Evolutionary conservation across 2,329 filamentous ascomycete genomes (phyloP).

Genomic region (Aspergillus tamarii): DNA sequence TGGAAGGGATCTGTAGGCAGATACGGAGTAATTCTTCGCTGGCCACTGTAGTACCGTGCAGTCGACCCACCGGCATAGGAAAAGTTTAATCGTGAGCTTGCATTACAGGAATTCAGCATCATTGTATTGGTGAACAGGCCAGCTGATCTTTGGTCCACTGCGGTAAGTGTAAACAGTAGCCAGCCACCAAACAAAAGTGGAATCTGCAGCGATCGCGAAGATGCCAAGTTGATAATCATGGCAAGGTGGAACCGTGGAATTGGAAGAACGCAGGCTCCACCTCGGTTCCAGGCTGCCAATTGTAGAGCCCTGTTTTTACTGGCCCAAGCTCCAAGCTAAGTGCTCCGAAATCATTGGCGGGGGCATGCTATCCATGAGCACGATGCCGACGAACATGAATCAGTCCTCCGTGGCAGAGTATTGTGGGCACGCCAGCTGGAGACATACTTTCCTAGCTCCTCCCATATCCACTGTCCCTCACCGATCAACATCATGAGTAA

Average conservation of each 20-base stretch:
- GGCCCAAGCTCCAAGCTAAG: conserved; percentile 13
- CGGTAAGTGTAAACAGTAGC: conserved; percentile 9
- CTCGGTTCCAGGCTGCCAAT: conserved; percentile 13
- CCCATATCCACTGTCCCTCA: conserved; percentile 4
- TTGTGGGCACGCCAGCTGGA: neutral
- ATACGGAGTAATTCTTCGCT: conserved; percentile 3
- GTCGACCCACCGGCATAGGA: neutral
- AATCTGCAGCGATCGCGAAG: conserved; percentile 11
- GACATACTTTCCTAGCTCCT: neutral
- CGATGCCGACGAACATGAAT: neutral
- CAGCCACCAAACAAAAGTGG: conserved; percentile 17
- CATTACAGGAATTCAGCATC: neutral
- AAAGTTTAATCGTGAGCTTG: neutral
- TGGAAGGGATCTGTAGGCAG: neutral
- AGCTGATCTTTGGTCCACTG: conserved; percentile 13
- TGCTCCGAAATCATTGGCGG: conserved; percentile 6
- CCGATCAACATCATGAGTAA: neutral
- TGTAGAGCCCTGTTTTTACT: neutral
- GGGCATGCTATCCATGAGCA: conserved; percentile 2
- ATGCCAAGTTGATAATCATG: conserved; percentile 14
- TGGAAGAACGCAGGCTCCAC: conserved; percentile 5
- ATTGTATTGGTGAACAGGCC: neutral
- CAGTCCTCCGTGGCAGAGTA: neutral
- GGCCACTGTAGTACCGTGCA: neutral
- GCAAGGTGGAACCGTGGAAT: conserved; percentile 4